Percentiles rank a stretch among this genome's conserved stretches.
These are phyloP conservation scores for Nevesoporus exiguus DNA, from an alignment of 768 basidiomycete genomes.

Conservation along the genomic window DNA sequence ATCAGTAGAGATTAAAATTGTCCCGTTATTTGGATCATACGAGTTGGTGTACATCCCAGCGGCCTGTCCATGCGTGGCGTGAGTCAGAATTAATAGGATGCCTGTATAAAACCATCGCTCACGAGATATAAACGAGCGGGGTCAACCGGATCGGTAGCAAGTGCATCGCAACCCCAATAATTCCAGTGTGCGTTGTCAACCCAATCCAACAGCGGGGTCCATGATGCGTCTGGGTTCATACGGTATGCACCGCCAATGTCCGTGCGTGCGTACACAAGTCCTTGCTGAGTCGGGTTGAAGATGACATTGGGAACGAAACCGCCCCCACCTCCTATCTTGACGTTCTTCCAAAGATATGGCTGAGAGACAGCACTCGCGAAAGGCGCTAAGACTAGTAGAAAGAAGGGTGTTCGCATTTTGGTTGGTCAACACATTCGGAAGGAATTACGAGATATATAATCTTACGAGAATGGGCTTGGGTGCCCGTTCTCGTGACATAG, in stretches of 20 bases:
- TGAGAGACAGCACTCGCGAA: slow-evolving; percentile 23
- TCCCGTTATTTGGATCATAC: slow-evolving; percentile 24
- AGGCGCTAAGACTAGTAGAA: neutral
- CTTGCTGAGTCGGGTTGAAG: slow-evolving; percentile 59
- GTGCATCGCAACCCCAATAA: slow-evolving; percentile 58
- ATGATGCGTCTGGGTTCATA: slow-evolving; percentile 56
- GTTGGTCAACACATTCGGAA: neutral
- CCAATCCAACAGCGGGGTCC: slow-evolving; percentile 63
- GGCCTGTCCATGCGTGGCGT: neutral
- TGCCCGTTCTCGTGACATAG: neutral
- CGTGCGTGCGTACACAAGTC: slow-evolving; percentile 61
- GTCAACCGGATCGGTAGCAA: slow-evolving; percentile 61
- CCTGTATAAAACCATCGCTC: neutral
- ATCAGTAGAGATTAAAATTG: slow-evolving; percentile 59
- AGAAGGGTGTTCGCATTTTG: neutral
- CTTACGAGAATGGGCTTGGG: neutral
- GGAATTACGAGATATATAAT: slow-evolving; percentile 10
- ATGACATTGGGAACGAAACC: slow-evolving; percentile 55
- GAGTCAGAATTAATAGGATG: neutral
- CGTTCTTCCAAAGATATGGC: slow-evolving; percentile 59
- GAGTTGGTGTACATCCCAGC: slow-evolving; percentile 13
- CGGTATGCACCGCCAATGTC: slow-evolving; percentile 67
- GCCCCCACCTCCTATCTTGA: slow-evolving; percentile 41
- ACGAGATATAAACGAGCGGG: slow-evolving; percentile 50
- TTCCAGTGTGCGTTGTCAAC: slow-evolving; percentile 48